phyloP scores from a whole-genome alignment of 2,329 filamentous ascomycete species.

The Didymellaceae sp. region DNA sequence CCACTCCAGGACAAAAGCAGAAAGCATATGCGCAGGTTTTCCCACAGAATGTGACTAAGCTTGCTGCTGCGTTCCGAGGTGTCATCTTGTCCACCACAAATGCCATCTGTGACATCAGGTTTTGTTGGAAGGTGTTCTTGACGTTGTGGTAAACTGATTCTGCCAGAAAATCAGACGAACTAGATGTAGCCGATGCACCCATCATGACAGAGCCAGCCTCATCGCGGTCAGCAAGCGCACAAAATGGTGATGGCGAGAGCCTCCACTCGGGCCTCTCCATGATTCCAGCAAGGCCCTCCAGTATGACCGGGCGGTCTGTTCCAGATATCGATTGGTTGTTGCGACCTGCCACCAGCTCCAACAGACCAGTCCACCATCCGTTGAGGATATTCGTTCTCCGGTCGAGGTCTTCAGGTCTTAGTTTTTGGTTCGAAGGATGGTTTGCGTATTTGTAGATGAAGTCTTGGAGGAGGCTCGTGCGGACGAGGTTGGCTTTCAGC shows the following conservation, averaged over 20 bases:
- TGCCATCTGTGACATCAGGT: slow-evolving; percentile 80
- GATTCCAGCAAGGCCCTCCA: slow-evolving; percentile 79
- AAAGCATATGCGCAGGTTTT: slow-evolving; percentile 93
- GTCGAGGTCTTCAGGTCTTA: slow-evolving; percentile 83
- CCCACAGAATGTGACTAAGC: slow-evolving; percentile 79
- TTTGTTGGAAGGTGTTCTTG: slow-evolving; percentile 83
- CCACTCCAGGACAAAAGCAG: slow-evolving; percentile 87
- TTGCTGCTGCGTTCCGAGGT: slow-evolving; percentile 71
- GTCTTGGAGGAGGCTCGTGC: slow-evolving; percentile 70
- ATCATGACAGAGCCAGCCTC: slow-evolving; percentile 53
- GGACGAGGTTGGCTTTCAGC: slow-evolving; percentile 77
- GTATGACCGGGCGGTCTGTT: slow-evolving; percentile 79
- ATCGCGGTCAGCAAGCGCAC: slow-evolving; percentile 65
- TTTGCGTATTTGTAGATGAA: slow-evolving; percentile 75
- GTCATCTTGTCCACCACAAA: slow-evolving; percentile 92
- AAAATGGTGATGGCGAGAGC: slow-evolving; percentile 71
- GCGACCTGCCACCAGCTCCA: slow-evolving; percentile 80
- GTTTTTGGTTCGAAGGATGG: slow-evolving; percentile 68
- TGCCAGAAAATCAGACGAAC: slow-evolving; percentile 70
- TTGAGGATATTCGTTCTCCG: slow-evolving; percentile 79
- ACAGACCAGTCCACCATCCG: slow-evolving; percentile 85
- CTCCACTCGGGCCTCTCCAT: slow-evolving; percentile 93
- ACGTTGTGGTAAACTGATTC: slow-evolving; percentile 87
- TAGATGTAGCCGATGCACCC: slow-evolving; percentile 65
- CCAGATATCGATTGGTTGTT: slow-evolving; percentile 79